Evolutionary conservation across 2,329 filamentous ascomycete species (phyloP), one percentile per base, ranked within the genome.

Genomic region (Claviceps paspali): DNA sequence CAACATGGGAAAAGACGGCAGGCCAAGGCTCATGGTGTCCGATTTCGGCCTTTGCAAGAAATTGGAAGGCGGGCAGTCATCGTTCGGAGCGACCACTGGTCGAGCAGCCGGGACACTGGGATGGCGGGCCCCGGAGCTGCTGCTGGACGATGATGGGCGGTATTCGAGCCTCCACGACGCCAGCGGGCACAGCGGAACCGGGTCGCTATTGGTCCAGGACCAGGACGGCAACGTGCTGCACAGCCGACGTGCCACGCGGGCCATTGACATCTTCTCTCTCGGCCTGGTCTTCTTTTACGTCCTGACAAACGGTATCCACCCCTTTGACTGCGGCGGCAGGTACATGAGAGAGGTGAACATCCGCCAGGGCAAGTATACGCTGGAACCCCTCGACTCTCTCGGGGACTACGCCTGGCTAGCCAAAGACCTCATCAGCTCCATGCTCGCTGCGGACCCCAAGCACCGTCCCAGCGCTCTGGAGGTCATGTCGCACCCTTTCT

Each of bases 201-300:
- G 70, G 12, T 64, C 67, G 10, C 62, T 68, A 11, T 64, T 67
- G n/a, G 63, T 68, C n/a, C 62, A 73, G 5, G 65, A 70, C 7
- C 65, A 64, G 29, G 64, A 73, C 10, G 71, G 74, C 14, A 62
- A 75, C 55, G 70, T 65, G 61, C 67, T 51, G 47, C 76, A 75
- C 47, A 51, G 49, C 33, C 79, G 86, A 41, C 82, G 91, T 36
- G 88, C 92, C 6, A 98, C 93, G 32, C 80, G 91, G 32, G 84
- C 91, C 7, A 95, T 96, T 43, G 91, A 98, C 53, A 94, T 98
- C 19, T 98, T 98, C 62, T 94, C 87, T 0, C 71, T 98, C 26
- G 91, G 91, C 1, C 80, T 94, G 37, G 86, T 98, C n/a, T 98
- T 95, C 65, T 96, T 87, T 62, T 98, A 95, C 55, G 87, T 96